Evolutionary conservation across 805 yeast genomes (phyloP).

Genomic region (Trichomonascus vanleenenianus): DNA sequence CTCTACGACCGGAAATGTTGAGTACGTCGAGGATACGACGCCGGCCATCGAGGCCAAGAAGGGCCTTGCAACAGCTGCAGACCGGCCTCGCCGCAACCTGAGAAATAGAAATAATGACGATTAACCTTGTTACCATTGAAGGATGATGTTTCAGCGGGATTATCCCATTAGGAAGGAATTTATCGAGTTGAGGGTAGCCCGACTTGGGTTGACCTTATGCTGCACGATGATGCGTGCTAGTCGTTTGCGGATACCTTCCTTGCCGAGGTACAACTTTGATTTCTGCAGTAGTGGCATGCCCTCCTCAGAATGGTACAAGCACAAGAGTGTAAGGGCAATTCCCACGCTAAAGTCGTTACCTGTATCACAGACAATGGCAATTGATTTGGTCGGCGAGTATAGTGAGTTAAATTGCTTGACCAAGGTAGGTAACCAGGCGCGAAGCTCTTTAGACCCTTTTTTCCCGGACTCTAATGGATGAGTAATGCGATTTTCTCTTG

Average conservation of each 20-base stretch:
- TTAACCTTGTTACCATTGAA: too few relatives aligned
- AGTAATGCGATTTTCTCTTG: constrained; percentile 1
- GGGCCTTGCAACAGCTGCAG: not conserved
- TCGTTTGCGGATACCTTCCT: constrained; percentile 49
- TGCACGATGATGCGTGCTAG: constrained; percentile 41
- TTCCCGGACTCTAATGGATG: constrained; percentile 34
- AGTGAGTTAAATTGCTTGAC: constrained; percentile 22
- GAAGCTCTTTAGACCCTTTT: constrained; percentile 56
- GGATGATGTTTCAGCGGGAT: too few relatives aligned
- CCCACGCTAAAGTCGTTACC: constrained; percentile 65
- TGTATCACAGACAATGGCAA: constrained; percentile 50
- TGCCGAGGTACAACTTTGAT: constrained; percentile 24
- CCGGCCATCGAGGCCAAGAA: not conserved
- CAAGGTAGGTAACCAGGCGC: constrained; percentile 41
- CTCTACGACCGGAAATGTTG: not conserved
- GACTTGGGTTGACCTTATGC: constrained; percentile 60
- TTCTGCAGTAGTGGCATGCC: constrained; percentile 30
- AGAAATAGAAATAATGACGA: not conserved
- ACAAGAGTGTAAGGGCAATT: constrained; percentile 45
- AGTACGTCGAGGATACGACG: too few relatives aligned
- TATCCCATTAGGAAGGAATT: constrained; percentile 48
- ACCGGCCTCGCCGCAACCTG: constrained; percentile 7
- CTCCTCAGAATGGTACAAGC: constrained; percentile 35
- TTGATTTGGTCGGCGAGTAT: constrained; percentile 13
- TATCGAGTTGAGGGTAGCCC: constrained; percentile 69